Evolutionary conservation across 2,329 filamentous ascomycete genomes (phyloP).

Genomic region (Diaporthe australafricana): DNA sequence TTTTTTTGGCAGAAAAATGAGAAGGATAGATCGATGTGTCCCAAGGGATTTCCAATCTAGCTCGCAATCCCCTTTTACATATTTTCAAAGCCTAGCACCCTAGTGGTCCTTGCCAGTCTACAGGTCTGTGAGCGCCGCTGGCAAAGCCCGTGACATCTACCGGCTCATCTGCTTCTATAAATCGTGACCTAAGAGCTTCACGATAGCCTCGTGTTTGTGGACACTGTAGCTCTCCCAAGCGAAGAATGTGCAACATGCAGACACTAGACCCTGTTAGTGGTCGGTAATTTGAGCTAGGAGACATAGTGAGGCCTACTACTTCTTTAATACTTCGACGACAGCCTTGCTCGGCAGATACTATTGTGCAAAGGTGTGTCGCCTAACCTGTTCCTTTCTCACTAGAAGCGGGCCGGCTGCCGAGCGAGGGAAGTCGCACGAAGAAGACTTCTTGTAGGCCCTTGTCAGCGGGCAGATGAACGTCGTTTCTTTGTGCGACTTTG

Average conservation of each 20-base stretch:
- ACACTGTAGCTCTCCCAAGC: too few relatives aligned
- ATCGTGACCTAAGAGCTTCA: neutral
- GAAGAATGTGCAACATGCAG: neutral
- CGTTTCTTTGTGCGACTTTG: neutral
- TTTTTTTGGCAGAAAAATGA: too few relatives aligned
- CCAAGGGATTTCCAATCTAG: neutral
- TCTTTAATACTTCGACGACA: neutral
- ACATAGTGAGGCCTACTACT: neutral
- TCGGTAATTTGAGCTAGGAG: neutral
- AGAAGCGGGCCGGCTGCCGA: neutral
- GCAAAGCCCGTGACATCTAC: neutral
- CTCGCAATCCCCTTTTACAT: neutral
- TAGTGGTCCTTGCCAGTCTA: neutral
- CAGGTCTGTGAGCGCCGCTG: neutral
- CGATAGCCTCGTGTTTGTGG: neutral
- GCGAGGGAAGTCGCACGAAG: neutral
- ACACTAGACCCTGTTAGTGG: neutral
- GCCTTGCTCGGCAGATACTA: neutral
- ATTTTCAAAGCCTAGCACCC: neutral
- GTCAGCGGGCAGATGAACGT: neutral
- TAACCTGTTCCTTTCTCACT: neutral
- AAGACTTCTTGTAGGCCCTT: neutral
- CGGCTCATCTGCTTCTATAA: neutral
- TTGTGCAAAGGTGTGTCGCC: neutral
- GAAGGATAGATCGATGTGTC: neutral